Percentiles rank a stretch among this genome's conserved stretches.
phyloP scores from a whole-genome alignment of 345 rosid species.

The Gossypium arboreum region DNA sequence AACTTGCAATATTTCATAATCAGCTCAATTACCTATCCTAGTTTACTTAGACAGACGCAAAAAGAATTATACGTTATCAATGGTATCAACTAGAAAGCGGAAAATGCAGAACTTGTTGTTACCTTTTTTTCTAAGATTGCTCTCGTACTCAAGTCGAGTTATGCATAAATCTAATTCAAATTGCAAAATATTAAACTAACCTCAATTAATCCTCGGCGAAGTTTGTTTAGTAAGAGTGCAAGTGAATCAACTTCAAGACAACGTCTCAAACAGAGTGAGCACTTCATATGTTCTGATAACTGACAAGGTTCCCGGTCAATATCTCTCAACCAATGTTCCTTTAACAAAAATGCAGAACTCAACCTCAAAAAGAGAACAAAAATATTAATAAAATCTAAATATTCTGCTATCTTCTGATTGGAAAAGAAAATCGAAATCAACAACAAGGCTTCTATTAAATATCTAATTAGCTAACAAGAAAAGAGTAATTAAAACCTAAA shows the following conservation, averaged over 20 bases:
- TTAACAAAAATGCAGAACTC: conserved; percentile 17
- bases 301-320: conserved; percentile 2
- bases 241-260: conserved; percentile 25
- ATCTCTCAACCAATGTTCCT: conserved; percentile 18
- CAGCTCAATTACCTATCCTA: background rate
- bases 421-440: background rate
- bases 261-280: conserved; percentile 22
- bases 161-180: background rate
- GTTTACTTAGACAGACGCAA: background rate
- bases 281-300: conserved; percentile 33
- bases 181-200: conserved; percentile 9
- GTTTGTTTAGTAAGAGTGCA: conserved; percentile 15
- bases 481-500: background rate
- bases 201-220: conserved; percentile 23
- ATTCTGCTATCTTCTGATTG: background rate
- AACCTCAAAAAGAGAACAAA: background rate
- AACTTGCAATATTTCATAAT: background rate
- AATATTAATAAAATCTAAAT: background rate
- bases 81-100: background rate
- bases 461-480: background rate
- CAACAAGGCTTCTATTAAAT: background rate
- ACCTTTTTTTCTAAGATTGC: background rate
- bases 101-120: background rate
- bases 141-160: background rate
- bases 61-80: background rate